Percentiles rank a stretch among this genome's conserved stretches.
These are phyloP conservation scores for Ophiostoma fasciatum DNA, from an alignment of 2,329 filamentous ascomycete species.

Conservation along the genomic window DNA sequence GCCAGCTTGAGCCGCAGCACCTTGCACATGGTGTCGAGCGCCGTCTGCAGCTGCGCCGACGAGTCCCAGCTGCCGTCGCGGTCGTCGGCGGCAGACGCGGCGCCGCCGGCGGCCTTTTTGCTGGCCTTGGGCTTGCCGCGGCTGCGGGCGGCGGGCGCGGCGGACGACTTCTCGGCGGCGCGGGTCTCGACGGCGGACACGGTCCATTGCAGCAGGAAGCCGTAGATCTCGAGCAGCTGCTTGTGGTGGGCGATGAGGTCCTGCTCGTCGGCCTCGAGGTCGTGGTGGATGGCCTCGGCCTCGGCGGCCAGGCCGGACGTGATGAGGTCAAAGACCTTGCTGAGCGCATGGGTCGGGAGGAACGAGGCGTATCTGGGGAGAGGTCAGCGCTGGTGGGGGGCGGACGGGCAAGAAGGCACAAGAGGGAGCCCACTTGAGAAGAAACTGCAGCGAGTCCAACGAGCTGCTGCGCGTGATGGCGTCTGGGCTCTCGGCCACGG, in stretches of 20 bases:
- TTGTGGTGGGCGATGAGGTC: slow-evolving; percentile 79
- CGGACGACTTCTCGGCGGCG: slow-evolving; percentile 73
- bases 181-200: slow-evolving; percentile 90
- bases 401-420: background rate
- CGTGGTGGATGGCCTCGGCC: slow-evolving; percentile 70
- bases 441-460: slow-evolving; percentile 88
- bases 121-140: slow-evolving; percentile 58
- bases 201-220: slow-evolving; percentile 88
- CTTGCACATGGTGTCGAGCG: slow-evolving; percentile 90
- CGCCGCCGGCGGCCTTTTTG: slow-evolving; percentile 44
- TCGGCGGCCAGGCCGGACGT: slow-evolving; percentile 76
- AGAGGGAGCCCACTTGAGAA: slow-evolving; percentile 70
- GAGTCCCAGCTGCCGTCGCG: slow-evolving; percentile 83
- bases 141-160: slow-evolving; percentile 53
- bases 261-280: slow-evolving; percentile 85
- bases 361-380: slow-evolving; percentile 59
- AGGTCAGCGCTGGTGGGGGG: slow-evolving; percentile 26
- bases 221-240: slow-evolving; percentile 82
- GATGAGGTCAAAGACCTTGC: slow-evolving; percentile 84
- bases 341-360: slow-evolving; percentile 67
- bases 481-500: slow-evolving; percentile 82
- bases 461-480: slow-evolving; percentile 62
- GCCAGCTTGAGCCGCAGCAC: slow-evolving; percentile 83
- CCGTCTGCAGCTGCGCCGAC: slow-evolving; percentile 69
- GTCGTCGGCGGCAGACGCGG: slow-evolving; percentile 26